Percentiles rank a stretch among this genome's conserved stretches.
These are phyloP conservation scores for Canna indica DNA, from an alignment of 176 grass and related monocot species.

Conservation along the genomic window DNA sequence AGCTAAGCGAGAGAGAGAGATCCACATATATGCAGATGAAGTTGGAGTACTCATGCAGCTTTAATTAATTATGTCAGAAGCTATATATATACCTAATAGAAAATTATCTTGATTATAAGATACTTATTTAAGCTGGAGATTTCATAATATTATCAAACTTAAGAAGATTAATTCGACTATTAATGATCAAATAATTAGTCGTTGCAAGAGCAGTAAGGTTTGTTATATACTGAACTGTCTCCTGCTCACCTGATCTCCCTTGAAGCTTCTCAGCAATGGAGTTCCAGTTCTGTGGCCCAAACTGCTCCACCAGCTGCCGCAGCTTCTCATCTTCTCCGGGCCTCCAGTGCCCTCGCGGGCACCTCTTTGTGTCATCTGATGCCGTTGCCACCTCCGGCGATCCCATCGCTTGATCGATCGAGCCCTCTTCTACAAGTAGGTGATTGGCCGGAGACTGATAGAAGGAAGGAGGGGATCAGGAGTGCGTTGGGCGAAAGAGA, in stretches of 20 bases:
- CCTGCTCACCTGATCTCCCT: slow-evolving; percentile 18
- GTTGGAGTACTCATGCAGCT: no score
- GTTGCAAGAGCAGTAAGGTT: no score
- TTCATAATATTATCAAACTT: no score
- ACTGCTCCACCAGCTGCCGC: slow-evolving; percentile 13
- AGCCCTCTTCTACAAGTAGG: background rate
- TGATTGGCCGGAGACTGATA: background rate
- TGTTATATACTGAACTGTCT: background rate
- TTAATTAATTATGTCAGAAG: no score
- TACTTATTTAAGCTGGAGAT: no score
- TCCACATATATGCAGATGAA: no score
- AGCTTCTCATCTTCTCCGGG: slow-evolving; percentile 19
- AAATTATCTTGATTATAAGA: no score
- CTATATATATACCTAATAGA: no score
- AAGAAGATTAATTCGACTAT: no score
- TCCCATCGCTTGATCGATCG: background rate
- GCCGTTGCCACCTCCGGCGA: background rate
- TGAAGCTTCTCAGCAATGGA: slow-evolving; percentile 19
- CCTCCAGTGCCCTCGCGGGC: slow-evolving; percentile 20
- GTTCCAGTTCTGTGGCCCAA: slow-evolving; percentile 29
- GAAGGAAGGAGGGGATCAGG: background rate
- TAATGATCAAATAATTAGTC: no score
- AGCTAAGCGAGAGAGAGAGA: no score
- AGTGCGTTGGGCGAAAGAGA: background rate
- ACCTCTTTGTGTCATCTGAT: background rate